Evolutionary conservation across 1,284 basidiomycete genomes (phyloP).

Genomic region (Ustilago curta): DNA sequence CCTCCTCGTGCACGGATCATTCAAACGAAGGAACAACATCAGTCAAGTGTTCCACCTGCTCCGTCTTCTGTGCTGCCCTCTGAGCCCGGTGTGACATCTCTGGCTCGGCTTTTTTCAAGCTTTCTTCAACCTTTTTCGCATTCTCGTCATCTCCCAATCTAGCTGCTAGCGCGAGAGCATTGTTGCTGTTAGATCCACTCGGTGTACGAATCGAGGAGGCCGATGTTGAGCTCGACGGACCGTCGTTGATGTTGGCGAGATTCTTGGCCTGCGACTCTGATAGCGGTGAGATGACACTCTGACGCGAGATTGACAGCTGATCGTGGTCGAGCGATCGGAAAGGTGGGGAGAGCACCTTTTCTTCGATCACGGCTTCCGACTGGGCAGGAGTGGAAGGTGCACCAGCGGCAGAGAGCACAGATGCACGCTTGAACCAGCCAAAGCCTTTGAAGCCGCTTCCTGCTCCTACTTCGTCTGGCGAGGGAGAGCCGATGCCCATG

Average conservation of each 20-base stretch:
- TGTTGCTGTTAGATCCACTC: constrained; percentile 9
- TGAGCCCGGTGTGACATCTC: constrained; percentile 37
- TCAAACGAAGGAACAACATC: constrained; percentile 47
- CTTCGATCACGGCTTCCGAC: constrained; percentile 19
- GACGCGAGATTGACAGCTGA: constrained; percentile 43
- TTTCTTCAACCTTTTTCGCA: constrained; percentile 21
- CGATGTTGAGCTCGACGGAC: constrained; percentile 13
- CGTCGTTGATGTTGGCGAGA: constrained; percentile 1
- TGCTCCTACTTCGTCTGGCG: constrained; percentile 12
- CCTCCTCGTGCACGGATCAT: not conserved
- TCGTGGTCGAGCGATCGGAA: constrained; percentile 57
- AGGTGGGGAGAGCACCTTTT: constrained; percentile 47
- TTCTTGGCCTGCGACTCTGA: constrained; percentile 11
- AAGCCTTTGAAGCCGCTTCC: constrained; percentile 43
- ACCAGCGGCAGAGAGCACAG: constrained; percentile 9
- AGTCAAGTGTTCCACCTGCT: constrained; percentile 32
- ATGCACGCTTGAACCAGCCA: constrained; percentile 50
- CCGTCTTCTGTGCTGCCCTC: constrained; percentile 43
- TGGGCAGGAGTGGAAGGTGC: not conserved
- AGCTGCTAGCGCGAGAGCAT: constrained; percentile 26
- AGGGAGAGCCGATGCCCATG: constrained; percentile 2
- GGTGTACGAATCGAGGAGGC: constrained; percentile 7
- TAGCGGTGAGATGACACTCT: constrained; percentile 15
- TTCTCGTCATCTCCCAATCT: constrained; percentile 23
- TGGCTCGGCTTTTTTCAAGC: constrained; percentile 13